Percentiles rank a stretch among this genome's conserved stretches.
These are phyloP conservation scores for Nicotiana tomentosiformis DNA, from an alignment of 257 asterid species.

Conservation along the genomic window DNA sequence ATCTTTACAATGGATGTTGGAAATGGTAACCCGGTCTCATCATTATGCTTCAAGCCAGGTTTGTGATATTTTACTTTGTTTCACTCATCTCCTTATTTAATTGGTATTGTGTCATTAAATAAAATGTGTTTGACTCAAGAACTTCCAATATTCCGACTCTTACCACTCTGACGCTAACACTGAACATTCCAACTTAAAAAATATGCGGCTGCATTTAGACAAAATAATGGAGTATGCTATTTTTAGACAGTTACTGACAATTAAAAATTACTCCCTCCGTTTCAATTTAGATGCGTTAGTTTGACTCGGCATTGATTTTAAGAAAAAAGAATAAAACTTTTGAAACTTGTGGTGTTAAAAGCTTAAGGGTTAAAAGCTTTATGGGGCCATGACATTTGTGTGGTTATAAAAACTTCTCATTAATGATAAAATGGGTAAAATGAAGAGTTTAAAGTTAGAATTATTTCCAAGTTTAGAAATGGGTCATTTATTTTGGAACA, in stretches of 20 bases:
- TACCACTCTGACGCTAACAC: neutral
- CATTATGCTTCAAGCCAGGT: constrained; percentile 85
- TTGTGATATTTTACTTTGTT: neutral
- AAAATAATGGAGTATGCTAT: neutral
- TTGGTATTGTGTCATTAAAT: neutral
- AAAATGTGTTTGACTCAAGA: neutral
- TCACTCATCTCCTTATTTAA: neutral
- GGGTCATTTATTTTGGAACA: too few species aligned
- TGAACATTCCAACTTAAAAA: neutral
- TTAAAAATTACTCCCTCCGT: too few species aligned
- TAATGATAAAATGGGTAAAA: too few species aligned
- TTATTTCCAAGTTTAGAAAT: too few species aligned
- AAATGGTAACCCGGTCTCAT: constrained; percentile 57
- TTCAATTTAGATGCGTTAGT: too few species aligned
- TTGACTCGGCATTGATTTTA: too few species aligned
- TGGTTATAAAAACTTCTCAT: too few species aligned
- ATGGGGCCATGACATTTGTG: too few species aligned
- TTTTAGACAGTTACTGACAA: neutral
- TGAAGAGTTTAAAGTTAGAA: too few species aligned
- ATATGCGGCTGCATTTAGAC: neutral
- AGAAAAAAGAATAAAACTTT: too few species aligned
- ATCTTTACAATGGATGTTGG: constrained; percentile 58
- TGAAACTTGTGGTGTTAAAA: too few species aligned
- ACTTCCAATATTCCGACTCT: neutral
- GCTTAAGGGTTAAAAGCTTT: too few species aligned